These are phyloP conservation scores for Halteria grandinella DNA, from an alignment of 73 alveolate species.

Conservation along the genomic window DNA sequence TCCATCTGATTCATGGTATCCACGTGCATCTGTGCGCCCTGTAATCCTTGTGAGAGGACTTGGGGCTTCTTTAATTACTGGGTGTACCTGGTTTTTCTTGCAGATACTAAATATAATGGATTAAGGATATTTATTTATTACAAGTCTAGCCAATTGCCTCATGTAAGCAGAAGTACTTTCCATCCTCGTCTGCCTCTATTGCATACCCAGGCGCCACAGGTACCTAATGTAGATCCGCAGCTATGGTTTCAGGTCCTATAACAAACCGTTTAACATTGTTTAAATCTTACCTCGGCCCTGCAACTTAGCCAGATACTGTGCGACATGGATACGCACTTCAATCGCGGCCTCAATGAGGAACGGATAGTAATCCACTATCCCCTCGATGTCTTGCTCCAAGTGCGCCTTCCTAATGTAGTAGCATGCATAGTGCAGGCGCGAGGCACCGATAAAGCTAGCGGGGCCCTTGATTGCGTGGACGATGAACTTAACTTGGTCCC, in stretches of 20 bases:
- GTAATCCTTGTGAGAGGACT: not conserved
- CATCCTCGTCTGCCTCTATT: not conserved
- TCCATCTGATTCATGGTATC: too few relatives aligned
- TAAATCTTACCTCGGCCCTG: not conserved
- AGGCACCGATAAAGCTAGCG: conserved; percentile 32
- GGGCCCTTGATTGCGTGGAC: conserved; percentile 43
- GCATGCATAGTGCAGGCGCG: conserved; percentile 43
- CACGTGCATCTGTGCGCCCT: not conserved
- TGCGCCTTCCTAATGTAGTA: conserved; percentile 11
- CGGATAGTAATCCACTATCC: conserved; percentile 33
- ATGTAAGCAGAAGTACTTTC: not conserved
- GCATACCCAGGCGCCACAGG: not conserved
- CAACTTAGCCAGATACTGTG: not conserved
- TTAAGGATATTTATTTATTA: too few relatives aligned
- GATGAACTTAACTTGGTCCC: conserved; percentile 1
- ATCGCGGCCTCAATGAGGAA: conserved; percentile 29
- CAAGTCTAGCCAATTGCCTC: not conserved
- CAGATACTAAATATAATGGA: too few relatives aligned
- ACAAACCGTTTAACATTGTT: not conserved
- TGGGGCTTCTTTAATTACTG: not conserved
- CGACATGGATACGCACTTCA: conserved; percentile 6
- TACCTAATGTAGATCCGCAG: too few relatives aligned
- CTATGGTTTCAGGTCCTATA: not conserved
- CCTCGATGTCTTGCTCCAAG: not conserved
- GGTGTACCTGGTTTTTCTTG: too few relatives aligned